Base-by-base conservation (phyloP, 2,329 filamentous ascomycete genomes). In the Botryosphaeria dothidea region DNA sequence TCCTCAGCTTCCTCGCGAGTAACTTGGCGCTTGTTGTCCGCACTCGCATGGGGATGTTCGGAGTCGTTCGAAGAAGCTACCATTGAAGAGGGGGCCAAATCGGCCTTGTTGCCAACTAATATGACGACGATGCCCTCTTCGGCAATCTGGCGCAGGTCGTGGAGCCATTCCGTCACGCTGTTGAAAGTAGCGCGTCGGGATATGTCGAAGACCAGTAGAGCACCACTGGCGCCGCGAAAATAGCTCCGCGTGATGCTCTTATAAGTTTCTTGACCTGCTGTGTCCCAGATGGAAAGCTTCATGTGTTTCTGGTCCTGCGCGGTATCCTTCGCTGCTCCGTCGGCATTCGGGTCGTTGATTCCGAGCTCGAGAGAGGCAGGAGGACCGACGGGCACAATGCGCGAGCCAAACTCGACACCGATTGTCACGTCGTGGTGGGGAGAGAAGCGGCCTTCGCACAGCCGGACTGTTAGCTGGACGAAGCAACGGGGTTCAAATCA, bases 351-450 rank as follows among this genome's bases (percentile, higher is more conserved):
- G 71, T 85, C 84, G 70, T 84, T 84, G 75, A 86, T 83, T 56
- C 77, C 79, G 66, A 88, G 79, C 62, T 83, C 78, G 69, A 86
- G 82, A 29, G 86, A 88, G 29, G 92, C 90, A 3, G 92, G 92
- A 29, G 92, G 92, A 0, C 93, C 93, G 70, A 97, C 93, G 65
- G 93, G 91, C 64, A 97, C 92, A 75, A 97, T 94, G 73, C 93
- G 89, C 58, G 92, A 96, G 73, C 94, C 94, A 78, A 97, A 97
- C 78, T 98, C 94, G 68, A 97, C 93, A 70, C 93, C 93, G 75
- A 97, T 97, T 69, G 94, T 98, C 70, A 97, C 94, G 84, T 97
- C 93, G 85, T 97, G 94, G 77, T 95, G 91, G 63, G 91, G 87
- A 64, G 92, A 92, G 84, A 98, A 97, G 77, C 94, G 92, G 72